phyloP scores from a whole-genome alignment of 208 protist species.

The Trypanosomatidae sp. region DNA sequence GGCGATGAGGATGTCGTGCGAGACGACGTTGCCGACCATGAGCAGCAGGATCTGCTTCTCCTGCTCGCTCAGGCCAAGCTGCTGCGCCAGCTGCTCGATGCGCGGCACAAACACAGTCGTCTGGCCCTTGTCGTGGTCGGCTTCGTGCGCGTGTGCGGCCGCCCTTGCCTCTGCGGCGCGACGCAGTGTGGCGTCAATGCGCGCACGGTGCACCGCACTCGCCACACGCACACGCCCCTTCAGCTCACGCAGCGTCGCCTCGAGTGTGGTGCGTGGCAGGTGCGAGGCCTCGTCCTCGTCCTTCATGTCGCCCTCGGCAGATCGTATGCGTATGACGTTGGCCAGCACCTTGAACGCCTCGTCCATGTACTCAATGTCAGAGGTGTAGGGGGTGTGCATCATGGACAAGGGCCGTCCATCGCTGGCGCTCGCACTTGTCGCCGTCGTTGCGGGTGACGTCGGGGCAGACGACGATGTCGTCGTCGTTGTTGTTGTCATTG shows the following conservation, averaged over 20 bases:
- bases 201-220: slow-evolving; percentile 33
- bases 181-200: slow-evolving; percentile 50
- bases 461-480: neutral
- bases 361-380: slow-evolving; percentile 88
- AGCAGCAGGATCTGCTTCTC: slow-evolving; percentile 85
- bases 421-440: no score
- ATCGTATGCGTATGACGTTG: slow-evolving; percentile 70
- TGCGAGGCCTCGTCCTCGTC: slow-evolving; percentile 69
- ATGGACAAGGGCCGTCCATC: slow-evolving; percentile 1
- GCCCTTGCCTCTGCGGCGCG: neutral
- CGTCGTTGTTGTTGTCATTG: neutral
- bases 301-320: slow-evolving; percentile 82
- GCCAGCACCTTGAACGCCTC: slow-evolving; percentile 80
- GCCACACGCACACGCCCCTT: slow-evolving; percentile 66
- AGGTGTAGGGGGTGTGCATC: slow-evolving; percentile 42
- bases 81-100: slow-evolving; percentile 68
- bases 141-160: slow-evolving; percentile 1
- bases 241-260: slow-evolving; percentile 72
- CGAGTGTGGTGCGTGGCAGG: slow-evolving; percentile 64
- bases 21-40: slow-evolving; percentile 76
- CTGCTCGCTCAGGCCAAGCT: slow-evolving; percentile 65
- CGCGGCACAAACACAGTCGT: slow-evolving; percentile 69
- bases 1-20: slow-evolving; percentile 82
- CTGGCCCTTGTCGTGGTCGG: no score
- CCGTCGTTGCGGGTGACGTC: no score